Base-by-base conservation (phyloP, 2,329 filamentous ascomycete species). In the Nannizziopsis barbatae region DNA sequence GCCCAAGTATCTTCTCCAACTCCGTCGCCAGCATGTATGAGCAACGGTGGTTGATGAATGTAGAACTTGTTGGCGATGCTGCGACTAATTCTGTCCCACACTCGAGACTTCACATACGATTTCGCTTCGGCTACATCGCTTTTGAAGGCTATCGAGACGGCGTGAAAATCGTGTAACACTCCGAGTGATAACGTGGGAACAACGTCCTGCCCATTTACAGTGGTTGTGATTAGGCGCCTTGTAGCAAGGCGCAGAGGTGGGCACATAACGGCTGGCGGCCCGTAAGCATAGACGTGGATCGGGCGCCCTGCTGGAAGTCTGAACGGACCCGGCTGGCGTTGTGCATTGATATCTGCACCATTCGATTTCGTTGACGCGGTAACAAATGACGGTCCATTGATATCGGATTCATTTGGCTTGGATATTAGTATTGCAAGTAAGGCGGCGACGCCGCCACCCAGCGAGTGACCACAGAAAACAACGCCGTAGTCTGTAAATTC, bases 241-340 rank as follows among this genome's bases (percentile, higher is more conserved):
- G 84, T 88, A 9, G 81, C 80, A 50, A 76, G 76, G 37, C 83
- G 77, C 6, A 89, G 72, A 1, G 80, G 76, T 0, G 81, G 73
- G 0, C 82, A 85, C 75, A 88, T 79, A 11, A 81, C 83, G 0
- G 82, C 77, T 0, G 84, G 83, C 1, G 84, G 80, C 0, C 84
- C 84, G 60, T 87, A 89, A 5, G 84, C 81, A 60, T 86, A 89
- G 10, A 87, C 84, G 56, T 89, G 84, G 15, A 88, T 83, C 2
- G 82, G 80, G 0, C 84, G 75, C 12, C 80, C 79, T 0, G 80
- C 57, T 0, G 84, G 84, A 0, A 88, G 71, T 14, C 71, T 73
- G 30, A 79, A 65, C 43, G 56, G 51, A 6, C 49, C 47, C 9
- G 38, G 50, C 47, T 53, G 50, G 53, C 50, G 57, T 45, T 59